These are phyloP conservation scores for Paraphaeosphaeria sporulosa DNA, from an alignment of 2,329 filamentous ascomycete species.

Conservation along the genomic window DNA sequence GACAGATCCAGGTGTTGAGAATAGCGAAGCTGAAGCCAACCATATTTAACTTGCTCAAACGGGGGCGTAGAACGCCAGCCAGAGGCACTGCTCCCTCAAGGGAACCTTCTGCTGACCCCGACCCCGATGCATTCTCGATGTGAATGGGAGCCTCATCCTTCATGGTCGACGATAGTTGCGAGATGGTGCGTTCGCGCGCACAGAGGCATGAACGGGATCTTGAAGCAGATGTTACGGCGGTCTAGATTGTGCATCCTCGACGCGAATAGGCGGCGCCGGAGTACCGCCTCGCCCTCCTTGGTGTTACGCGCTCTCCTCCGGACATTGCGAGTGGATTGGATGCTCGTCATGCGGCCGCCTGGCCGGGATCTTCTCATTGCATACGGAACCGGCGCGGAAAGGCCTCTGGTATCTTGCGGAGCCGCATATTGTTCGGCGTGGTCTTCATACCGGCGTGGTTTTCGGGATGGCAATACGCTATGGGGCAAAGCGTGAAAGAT, in stretches of 20 bases:
- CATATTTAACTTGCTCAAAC: slow-evolving; percentile 53
- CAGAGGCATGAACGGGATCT: neutral
- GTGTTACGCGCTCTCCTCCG: neutral
- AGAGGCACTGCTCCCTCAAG: neutral
- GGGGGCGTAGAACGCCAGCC: slow-evolving; percentile 41
- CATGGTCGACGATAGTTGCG: neutral
- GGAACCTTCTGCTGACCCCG: neutral
- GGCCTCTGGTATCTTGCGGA: slow-evolving; percentile 5
- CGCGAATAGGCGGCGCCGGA: neutral
- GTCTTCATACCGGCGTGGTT: neutral
- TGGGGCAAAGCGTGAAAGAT: neutral
- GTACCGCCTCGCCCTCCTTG: neutral
- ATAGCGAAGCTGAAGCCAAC: slow-evolving; percentile 56
- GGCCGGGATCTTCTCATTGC: neutral
- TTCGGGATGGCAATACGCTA: neutral
- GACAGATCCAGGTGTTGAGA: slow-evolving; percentile 53
- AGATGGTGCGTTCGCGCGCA: neutral
- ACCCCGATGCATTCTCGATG: neutral
- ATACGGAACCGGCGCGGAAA: neutral
- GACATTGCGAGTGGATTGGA: neutral
- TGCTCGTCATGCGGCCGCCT: neutral
- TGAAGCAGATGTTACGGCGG: neutral
- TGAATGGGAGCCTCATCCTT: neutral
- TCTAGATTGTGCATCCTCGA: neutral
- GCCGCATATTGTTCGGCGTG: slow-evolving; percentile 8